Conservation (phyloP, 1,139 yeast genomes). For the Zygosaccharomyces pseudobailii region DNA sequence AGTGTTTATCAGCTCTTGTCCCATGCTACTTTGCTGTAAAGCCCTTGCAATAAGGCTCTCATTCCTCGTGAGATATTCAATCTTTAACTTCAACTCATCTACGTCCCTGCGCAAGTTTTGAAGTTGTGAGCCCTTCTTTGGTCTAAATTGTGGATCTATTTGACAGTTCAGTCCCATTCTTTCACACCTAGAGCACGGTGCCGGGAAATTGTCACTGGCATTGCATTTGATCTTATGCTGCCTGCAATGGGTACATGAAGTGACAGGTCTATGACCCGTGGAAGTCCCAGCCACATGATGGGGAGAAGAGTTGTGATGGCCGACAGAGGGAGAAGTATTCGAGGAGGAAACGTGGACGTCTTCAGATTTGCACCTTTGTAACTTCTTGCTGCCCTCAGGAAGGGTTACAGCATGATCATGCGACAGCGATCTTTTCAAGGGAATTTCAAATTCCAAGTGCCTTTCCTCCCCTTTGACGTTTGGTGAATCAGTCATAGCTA, state of each 20-base stretch:
- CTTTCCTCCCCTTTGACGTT: constrained; percentile 7
- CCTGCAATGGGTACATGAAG: constrained; percentile 90
- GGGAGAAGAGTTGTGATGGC: constrained; percentile 1
- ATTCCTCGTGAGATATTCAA: constrained; percentile 67
- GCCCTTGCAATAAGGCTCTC: constrained; percentile 66
- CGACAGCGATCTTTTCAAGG: constrained; percentile 6
- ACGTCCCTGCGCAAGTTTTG: constrained; percentile 81
- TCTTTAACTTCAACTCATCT: constrained; percentile 71
- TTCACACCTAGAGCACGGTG: constrained; percentile 78
- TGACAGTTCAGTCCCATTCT: constrained; percentile 77
- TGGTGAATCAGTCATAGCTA: constrained; percentile 6
- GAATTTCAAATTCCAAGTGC: background rate
- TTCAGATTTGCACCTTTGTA: constrained; percentile 9
- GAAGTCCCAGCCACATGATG: constrained; percentile 15
- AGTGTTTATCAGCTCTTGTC: constrained; percentile 16
- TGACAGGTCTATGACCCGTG: constrained; percentile 74
- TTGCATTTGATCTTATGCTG: constrained; percentile 93
- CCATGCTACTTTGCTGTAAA: constrained; percentile 35
- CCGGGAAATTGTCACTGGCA: constrained; percentile 79
- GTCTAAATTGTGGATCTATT: constrained; percentile 87
- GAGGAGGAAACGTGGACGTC: constrained; percentile 2
- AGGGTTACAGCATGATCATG: constrained; percentile 6
- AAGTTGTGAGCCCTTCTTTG: constrained; percentile 86
- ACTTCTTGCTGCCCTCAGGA: constrained; percentile 3
- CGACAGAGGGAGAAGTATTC: background rate